Evolutionary conservation across 805 yeast genomes (phyloP), one percentile per base, ranked within the genome.

Genomic region (Candida tammaniensis): DNA sequence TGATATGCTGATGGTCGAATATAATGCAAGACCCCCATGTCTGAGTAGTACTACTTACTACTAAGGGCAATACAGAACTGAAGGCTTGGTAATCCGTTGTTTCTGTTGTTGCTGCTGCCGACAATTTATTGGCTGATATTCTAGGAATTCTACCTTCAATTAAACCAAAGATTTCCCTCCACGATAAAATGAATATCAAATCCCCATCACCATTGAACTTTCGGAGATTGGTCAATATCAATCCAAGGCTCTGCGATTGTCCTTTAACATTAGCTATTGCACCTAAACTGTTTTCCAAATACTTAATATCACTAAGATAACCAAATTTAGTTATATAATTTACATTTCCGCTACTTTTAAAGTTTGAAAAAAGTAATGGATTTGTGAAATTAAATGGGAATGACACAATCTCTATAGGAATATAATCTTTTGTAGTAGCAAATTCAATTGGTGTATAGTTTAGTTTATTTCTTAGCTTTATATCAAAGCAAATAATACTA

Each of bases 181-280:
- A 61, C 3, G 61, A 42, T 8, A 59, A n/a, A 3, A 64, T 43
- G 15, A 58, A 44, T 5, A 61, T 38, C 31, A 72, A 44, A 28
- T 70, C 74, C 3, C 77, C 77, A 33, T 68, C 72, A 6, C 75
- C 75, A 39, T 68, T 61, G 21, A 37, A 34, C 38, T 66, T 67
- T 10, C 60, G 45, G 15, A 70, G 33, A 31, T 55, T 59, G 0
- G 74, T 70, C 40, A 60, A 37, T 1, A 71, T 55, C 17, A 71
- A 42, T 0, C 77, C 77, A 5, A 64, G 30, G 1, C 60, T 50
- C 19, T 23, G 16, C 5, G 5, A 5, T 11, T 12, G 14, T 4
- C 23, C 8, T 4, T 18, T 9, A 5, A 24, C 2, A 20, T 36
- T 32, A 2, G 45, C 68, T 4, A 63, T 38, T 0, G 66, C 73